phyloP scores from a whole-genome alignment of 78 protist genomes.

The Dictyostelium purpureum region DNA sequence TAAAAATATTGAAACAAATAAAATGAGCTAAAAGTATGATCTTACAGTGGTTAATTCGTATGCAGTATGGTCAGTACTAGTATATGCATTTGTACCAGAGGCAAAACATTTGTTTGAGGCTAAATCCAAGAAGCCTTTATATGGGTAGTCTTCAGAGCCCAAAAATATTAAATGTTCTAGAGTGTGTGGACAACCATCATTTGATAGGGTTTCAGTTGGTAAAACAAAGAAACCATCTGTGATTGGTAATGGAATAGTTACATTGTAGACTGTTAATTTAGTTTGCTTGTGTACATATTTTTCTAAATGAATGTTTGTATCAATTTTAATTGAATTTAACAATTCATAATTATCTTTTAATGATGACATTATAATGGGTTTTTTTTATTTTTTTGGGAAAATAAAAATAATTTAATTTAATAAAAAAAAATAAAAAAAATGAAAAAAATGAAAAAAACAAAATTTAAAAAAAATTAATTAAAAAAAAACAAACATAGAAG shows the following conservation, averaged over 20 bases:
- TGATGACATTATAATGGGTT: not conserved
- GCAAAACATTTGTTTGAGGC: constrained; percentile 29
- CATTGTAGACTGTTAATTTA: constrained; percentile 24
- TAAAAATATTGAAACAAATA: not conserved
- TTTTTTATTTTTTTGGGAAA: not conserved
- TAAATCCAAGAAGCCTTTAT: constrained; percentile 66
- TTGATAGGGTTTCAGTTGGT: constrained; percentile 63
- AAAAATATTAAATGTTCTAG: constrained; percentile 88
- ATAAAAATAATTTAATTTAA: not conserved
- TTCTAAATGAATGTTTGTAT: not conserved
- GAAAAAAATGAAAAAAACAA: too few species aligned
- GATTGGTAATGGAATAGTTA: constrained; percentile 3
- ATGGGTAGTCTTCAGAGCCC: constrained; percentile 73
- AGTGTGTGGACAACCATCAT: constrained; percentile 86
- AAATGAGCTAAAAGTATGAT: not conserved
- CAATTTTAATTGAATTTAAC: not conserved
- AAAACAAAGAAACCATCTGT: not conserved
- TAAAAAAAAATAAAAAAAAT: not conserved
- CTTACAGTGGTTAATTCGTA: constrained; percentile 59
- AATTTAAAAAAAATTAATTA: too few species aligned
- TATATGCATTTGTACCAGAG: constrained; percentile 83
- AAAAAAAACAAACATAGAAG: too few species aligned
- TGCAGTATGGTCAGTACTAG: constrained; percentile 72
- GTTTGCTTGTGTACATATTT: constrained; percentile 33
- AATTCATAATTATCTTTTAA: constrained; percentile 34